Percentiles rank a stretch among this genome's conserved stretches.
Evolutionary conservation across 176 grass and related monocot genomes (phyloP).

Genomic region (Carex pumila): DNA sequence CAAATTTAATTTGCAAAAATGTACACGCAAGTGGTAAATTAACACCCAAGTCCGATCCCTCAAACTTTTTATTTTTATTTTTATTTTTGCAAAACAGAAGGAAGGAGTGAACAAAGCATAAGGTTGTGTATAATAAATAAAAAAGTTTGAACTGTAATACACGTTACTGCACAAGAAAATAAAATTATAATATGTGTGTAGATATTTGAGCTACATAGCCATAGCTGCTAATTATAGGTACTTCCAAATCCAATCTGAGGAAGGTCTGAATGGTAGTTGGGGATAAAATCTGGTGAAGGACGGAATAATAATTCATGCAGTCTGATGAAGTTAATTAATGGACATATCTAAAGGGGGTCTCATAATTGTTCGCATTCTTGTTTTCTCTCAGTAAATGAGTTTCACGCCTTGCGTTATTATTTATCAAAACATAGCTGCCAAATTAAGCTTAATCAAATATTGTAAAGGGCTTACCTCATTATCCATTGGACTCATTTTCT

Average conservation of each 20-base stretch:
- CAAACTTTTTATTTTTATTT: neutral
- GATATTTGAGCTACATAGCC: neutral
- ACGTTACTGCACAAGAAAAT: neutral
- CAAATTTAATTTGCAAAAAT: neutral
- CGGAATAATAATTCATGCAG: neutral
- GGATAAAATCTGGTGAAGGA: neutral
- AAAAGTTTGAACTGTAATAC: neutral
- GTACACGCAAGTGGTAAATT: neutral
- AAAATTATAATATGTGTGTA: neutral
- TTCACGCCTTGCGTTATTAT: neutral
- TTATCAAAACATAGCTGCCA: conserved; percentile 2
- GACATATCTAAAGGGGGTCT: neutral
- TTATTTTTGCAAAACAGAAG: neutral
- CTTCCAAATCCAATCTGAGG: neutral
- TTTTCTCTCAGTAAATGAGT: conserved; percentile 17
- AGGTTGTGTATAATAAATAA: neutral
- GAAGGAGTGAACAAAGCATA: neutral
- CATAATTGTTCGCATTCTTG: neutral
- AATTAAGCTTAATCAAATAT: neutral
- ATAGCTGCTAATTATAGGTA: neutral
- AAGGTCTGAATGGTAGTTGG: conserved; percentile 13
- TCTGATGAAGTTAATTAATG: conserved; percentile 2
- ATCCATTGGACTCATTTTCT: neutral
- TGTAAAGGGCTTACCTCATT: neutral
- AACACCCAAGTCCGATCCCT: neutral